These are phyloP conservation scores for Desmodesmus armatus DNA, from an alignment of 139 green algal species.

Conservation along the genomic window DNA sequence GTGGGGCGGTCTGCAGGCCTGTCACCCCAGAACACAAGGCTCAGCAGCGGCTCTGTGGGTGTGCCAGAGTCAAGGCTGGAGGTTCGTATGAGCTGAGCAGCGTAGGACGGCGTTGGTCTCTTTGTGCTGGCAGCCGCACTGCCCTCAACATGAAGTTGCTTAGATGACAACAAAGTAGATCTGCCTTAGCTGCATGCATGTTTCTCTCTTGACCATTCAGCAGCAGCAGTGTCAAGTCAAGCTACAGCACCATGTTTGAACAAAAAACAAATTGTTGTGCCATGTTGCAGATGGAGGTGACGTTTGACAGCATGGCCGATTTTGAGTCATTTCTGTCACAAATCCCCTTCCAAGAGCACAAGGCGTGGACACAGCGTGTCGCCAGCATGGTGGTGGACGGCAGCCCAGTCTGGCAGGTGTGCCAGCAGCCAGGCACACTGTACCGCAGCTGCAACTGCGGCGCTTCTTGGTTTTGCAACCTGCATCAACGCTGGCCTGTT, in stretches of 20 bases:
- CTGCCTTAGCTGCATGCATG: too few relatives aligned
- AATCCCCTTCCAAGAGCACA: slow-evolving; percentile 64
- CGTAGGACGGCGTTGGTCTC: too few relatives aligned
- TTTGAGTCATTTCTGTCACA: slow-evolving; percentile 76
- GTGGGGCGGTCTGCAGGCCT: slow-evolving; percentile 73
- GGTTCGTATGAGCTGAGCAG: slow-evolving; percentile 44
- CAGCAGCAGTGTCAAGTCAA: neutral
- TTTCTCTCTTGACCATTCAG: too few relatives aligned
- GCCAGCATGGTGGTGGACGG: slow-evolving; percentile 73
- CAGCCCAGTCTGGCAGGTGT: slow-evolving; percentile 72
- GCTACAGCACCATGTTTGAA: neutral
- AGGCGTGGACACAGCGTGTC: slow-evolving; percentile 65
- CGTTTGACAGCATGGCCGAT: slow-evolving; percentile 67
- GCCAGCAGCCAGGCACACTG: neutral
- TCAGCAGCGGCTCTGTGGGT: slow-evolving; percentile 69
- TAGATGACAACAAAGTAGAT: too few relatives aligned
- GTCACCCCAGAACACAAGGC: slow-evolving; percentile 57
- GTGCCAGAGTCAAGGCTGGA: slow-evolving; percentile 75
- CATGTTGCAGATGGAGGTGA: slow-evolving; percentile 68
- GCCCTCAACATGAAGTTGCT: too few relatives aligned
- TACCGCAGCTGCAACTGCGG: neutral
- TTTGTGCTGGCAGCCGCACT: too few relatives aligned
- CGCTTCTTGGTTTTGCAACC: neutral
- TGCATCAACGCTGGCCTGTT: neutral
- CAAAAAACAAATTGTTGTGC: neutral